Percentiles rank a stretch among this genome's conserved stretches.
Evolutionary conservation across 2,329 filamentous ascomycete species (phyloP).

Genomic region (Chrysoporthe deuterocubensis): DNA sequence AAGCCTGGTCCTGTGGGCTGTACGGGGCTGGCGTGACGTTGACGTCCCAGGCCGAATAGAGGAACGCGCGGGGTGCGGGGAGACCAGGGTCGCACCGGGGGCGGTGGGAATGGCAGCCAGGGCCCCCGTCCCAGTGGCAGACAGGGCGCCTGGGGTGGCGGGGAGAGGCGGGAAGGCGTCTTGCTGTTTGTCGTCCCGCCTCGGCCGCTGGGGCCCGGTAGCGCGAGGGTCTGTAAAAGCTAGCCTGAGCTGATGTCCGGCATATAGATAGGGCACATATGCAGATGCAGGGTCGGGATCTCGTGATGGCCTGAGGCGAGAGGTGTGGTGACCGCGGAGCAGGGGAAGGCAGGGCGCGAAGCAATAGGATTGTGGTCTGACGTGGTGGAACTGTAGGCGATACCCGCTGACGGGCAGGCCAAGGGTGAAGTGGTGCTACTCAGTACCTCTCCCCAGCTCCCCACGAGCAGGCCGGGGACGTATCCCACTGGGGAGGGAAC

Average conservation of each 20-base stretch:
- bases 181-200: neutral
- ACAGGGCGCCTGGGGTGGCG: neutral
- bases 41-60: slow-evolving; percentile 24
- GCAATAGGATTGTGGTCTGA: slow-evolving; percentile 9
- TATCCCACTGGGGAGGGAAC: neutral
- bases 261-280: neutral
- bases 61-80: slow-evolving; percentile 27
- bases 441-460: too few relatives aligned
- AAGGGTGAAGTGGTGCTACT: neutral
- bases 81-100: slow-evolving; percentile 24
- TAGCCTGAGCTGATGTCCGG: neutral
- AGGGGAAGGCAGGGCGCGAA: neutral
- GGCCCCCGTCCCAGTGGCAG: neutral
- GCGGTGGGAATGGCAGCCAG: slow-evolving; percentile 3
- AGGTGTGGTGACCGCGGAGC: neutral
- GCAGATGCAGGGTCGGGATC: neutral
- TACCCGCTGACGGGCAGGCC: neutral
- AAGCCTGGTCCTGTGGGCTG: slow-evolving; percentile 14
- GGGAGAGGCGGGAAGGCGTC: neutral
- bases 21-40: slow-evolving; percentile 25
- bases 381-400: neutral
- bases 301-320: neutral
- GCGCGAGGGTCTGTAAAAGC: neutral
- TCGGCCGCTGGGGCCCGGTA: neutral
- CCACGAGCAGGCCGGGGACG: slow-evolving; percentile 1